Base-by-base conservation (phyloP, 164 flowering plant genomes). In the Kalanchoe fedtschenkoi region DNA sequence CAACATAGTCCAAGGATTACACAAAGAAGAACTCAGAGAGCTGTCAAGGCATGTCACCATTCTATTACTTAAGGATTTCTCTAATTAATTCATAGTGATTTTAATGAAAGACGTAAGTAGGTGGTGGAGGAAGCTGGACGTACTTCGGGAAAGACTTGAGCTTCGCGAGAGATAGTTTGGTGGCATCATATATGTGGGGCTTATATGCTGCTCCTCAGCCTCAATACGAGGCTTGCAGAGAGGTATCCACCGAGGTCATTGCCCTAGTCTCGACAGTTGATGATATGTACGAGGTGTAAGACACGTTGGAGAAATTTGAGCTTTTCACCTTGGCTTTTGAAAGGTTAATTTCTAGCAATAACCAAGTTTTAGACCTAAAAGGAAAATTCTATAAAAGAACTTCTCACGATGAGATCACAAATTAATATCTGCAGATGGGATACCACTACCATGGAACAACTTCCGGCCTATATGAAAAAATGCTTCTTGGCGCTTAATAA, bases 261-360 rank as follows among this genome's bases (percentile, higher is more conserved):
- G 22, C 56, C 13, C 7, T 78, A 7, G 16, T 72, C 1, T 71
- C 78, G 1, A 15, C 44, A 4, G 34, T 72, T 11, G 84, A 80
- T 42, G 84, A 80, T 58, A 62, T 74, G 9, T 80, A 71, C 42
- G 81, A 80, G 56, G 69, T 74, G 0, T 77, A 75, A 68, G 78
- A 75, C 10, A 68, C 80, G 0, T 21, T 65, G 42, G 84, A 76
- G 1, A 82, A 80, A 29, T 67, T 74, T 6, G 60, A 70, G 58
- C 72, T 64, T 6, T 78, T 80, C 17, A 74, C 78, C 0, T 38
- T 69, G 22, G 68, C 56, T 1, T 32, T 80, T 34, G 57, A 75
- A 15, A 77, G 80, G 84, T 78, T 24, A 19, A 59, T n/a, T 38
- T 42, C 21, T 3, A n/a, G n/a, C n/a, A n/a, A n/a, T n/a, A n/a